Conservation (phyloP, 192 early-diverging fungal genomes). For the Diversispora eburnea region DNA sequence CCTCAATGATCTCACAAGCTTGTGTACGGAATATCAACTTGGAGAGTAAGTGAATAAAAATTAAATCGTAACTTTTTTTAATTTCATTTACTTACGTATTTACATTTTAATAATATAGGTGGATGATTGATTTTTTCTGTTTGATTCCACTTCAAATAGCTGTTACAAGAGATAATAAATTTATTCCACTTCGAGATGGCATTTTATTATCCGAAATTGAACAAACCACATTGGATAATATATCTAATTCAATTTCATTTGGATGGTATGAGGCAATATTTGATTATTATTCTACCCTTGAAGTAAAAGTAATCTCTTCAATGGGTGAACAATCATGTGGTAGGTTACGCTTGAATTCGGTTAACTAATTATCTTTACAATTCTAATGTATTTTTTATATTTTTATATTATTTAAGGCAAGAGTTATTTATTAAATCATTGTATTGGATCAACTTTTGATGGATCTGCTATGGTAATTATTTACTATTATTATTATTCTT, state of each 20-base stretch:
- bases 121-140: constrained; percentile 22
- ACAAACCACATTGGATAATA: background rate
- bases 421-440: constrained; percentile 32
- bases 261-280: constrained; percentile 31
- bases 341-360: background rate
- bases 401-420: constrained; percentile 1
- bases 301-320: constrained; percentile 28
- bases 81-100: background rate
- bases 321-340: constrained; percentile 34
- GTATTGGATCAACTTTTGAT: constrained; percentile 25
- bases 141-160: constrained; percentile 27
- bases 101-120: background rate
- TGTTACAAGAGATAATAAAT: constrained; percentile 26
- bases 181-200: constrained; percentile 25
- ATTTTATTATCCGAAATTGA: constrained; percentile 2
- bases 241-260: constrained; percentile 23
- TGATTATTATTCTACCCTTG: constrained; percentile 14
- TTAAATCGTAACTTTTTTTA: background rate
- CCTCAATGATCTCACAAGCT: background rate
- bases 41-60: constrained; percentile 17
- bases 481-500: background rate
- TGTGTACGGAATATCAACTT: background rate
- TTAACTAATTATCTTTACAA: background rate
- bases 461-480: constrained; percentile 28
- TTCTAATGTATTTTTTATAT: background rate